These are phyloP conservation scores for Macadamia tetraphylla DNA, from an alignment of 164 flowering plant genomes.

Conservation along the genomic window DNA sequence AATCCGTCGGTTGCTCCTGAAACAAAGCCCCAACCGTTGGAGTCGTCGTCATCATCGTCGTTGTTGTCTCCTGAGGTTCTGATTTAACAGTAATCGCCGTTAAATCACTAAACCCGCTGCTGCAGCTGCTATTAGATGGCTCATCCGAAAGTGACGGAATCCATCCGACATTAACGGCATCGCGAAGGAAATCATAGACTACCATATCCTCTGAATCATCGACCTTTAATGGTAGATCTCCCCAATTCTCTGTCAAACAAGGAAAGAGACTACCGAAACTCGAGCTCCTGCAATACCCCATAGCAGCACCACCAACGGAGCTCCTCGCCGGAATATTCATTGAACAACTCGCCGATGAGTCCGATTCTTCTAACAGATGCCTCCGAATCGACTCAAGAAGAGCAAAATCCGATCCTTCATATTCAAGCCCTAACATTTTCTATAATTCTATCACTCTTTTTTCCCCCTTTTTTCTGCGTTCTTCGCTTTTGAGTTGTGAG, in stretches of 20 bases:
- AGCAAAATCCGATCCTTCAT: too few species aligned
- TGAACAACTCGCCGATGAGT: too few species aligned
- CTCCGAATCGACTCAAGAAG: too few species aligned
- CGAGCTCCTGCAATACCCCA: slow-evolving; percentile 34
- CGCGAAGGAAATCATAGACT: slow-evolving; percentile 49
- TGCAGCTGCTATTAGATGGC: not conserved
- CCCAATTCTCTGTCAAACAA: slow-evolving; percentile 69
- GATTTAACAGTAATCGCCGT: not conserved
- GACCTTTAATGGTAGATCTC: slow-evolving; percentile 64
- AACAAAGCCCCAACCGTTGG: not conserved
- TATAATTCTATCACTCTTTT: too few species aligned
- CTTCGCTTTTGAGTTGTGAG: too few species aligned
- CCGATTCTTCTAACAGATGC: too few species aligned
- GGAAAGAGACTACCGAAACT: slow-evolving; percentile 50
- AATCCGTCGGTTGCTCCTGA: not conserved
- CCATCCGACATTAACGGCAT: slow-evolving; percentile 68
- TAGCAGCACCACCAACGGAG: too few species aligned
- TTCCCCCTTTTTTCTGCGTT: too few species aligned
- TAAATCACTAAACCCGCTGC: not conserved
- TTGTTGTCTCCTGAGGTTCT: not conserved
- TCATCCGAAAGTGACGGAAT: slow-evolving; percentile 26
- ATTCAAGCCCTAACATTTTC: too few species aligned
- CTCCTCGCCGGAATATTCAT: too few species aligned
- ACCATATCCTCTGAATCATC: slow-evolving; percentile 90
- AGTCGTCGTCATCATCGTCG: not conserved